Percentiles rank a stretch among this genome's conserved stretches.
These are phyloP conservation scores for Populus hybrid DNA, from an alignment of 441 rosid species.

Conservation along the genomic window DNA sequence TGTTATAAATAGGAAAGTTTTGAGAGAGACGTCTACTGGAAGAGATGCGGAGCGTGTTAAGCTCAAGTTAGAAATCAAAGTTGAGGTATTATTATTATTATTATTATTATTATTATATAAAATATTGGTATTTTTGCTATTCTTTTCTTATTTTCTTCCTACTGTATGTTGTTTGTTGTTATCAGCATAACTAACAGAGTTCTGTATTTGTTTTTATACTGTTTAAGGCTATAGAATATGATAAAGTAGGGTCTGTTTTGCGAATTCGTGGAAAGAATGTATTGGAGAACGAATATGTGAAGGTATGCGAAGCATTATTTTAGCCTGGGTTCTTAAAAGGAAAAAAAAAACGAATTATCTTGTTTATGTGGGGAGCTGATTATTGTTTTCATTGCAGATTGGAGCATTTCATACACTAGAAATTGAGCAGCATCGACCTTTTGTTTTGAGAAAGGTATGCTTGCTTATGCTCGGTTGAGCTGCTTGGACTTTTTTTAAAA, in stretches of 20 bases:
- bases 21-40: constrained; percentile 67
- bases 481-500: background rate
- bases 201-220: background rate
- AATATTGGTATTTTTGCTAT: background rate
- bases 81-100: constrained; percentile 51
- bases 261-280: constrained; percentile 94
- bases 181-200: background rate
- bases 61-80: constrained; percentile 81
- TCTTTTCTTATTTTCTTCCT: background rate
- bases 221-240: constrained; percentile 68
- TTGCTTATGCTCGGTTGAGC: background rate
- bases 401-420: constrained; percentile 95
- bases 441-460: constrained; percentile 83
- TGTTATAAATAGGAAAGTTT: constrained; percentile 58
- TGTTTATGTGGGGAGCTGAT: constrained; percentile 6
- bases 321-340: background rate
- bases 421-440: constrained; percentile 76
- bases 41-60: constrained; percentile 83
- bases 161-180: background rate
- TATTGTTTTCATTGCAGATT: constrained; percentile 46
- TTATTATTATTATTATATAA: background rate
- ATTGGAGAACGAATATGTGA: constrained; percentile 79
- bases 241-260: constrained; percentile 68
- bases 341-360: background rate
- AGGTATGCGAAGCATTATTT: constrained; percentile 39